Evolutionary conservation across 345 rosid genomes (phyloP).

Genomic region (Camelina hispida): DNA sequence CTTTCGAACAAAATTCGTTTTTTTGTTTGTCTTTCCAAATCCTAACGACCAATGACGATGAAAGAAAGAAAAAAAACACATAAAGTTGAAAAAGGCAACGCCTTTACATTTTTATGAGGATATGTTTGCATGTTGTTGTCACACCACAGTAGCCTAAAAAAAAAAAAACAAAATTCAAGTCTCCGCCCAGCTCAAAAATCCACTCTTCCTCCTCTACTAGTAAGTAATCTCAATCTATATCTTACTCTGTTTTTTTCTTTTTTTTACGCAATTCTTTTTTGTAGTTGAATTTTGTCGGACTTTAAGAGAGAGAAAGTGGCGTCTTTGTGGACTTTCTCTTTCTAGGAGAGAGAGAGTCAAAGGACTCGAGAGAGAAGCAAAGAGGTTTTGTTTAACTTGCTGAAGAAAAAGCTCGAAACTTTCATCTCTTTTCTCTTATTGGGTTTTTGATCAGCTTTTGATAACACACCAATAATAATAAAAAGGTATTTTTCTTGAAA

Average conservation of each 20-base stretch:
- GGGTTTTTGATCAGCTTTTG: slow-evolving; percentile 44
- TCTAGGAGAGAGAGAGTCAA: background rate
- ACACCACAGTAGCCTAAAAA: background rate
- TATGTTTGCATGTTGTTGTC: background rate
- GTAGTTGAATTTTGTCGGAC: slow-evolving; percentile 43
- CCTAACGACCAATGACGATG: background rate
- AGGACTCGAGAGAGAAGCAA: background rate
- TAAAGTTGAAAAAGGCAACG: background rate
- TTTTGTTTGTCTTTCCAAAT: background rate
- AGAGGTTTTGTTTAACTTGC: slow-evolving; percentile 19
- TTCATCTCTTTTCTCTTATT: slow-evolving; percentile 3
- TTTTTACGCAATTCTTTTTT: slow-evolving; percentile 9
- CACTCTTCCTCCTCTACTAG: slow-evolving; percentile 19
- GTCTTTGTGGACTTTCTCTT: slow-evolving; percentile 36
- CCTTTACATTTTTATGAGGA: background rate
- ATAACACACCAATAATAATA: slow-evolving; percentile 14
- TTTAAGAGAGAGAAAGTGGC: slow-evolving; percentile 41
- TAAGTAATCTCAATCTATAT: background rate
- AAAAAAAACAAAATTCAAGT: slow-evolving; percentile 11
- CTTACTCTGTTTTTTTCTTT: slow-evolving; percentile 18
- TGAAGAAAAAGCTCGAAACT: slow-evolving; percentile 24
- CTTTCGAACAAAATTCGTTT: no score
- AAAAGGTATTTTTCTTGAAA: slow-evolving; percentile 45
- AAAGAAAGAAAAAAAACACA: no score
- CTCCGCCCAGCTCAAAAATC: slow-evolving; percentile 29